phyloP scores from a whole-genome alignment of 148 eudicot genomes.

The Chenopodium berlandieri region DNA sequence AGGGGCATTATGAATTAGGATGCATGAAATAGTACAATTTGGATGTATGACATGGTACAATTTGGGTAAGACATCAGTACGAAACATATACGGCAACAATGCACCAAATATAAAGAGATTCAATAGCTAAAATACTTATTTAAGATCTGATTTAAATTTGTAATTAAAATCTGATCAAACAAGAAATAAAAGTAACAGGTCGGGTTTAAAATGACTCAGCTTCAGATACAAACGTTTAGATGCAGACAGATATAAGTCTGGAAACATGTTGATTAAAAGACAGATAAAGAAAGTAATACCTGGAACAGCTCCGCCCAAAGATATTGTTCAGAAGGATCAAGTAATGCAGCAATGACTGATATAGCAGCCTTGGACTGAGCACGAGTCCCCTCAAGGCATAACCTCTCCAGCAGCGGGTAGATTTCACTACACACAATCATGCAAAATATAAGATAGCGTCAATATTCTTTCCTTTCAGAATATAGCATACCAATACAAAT shows the following conservation, averaged over 20 bases:
- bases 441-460: constrained; percentile 21
- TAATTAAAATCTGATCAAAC: background rate
- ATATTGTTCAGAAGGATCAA: constrained; percentile 44
- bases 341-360: constrained; percentile 58
- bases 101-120: background rate
- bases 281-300: constrained; percentile 37
- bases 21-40: background rate
- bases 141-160: background rate
- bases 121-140: background rate
- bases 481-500: background rate
- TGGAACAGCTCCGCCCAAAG: constrained; percentile 50
- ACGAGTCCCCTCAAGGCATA: constrained; percentile 85
- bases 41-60: background rate
- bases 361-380: constrained; percentile 77
- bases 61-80: background rate
- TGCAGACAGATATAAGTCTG: background rate
- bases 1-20: background rate
- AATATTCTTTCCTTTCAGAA: constrained; percentile 3
- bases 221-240: background rate
- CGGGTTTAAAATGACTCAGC: background rate
- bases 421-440: constrained; percentile 54
- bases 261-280: background rate
- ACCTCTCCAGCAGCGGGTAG: constrained; percentile 67
- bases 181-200: background rate
- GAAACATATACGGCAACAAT: background rate